Evolutionary conservation across 352 stramenopile species (phyloP), one percentile per base, ranked within the genome.

Genomic region (Saprolegnia diclina): DNA sequence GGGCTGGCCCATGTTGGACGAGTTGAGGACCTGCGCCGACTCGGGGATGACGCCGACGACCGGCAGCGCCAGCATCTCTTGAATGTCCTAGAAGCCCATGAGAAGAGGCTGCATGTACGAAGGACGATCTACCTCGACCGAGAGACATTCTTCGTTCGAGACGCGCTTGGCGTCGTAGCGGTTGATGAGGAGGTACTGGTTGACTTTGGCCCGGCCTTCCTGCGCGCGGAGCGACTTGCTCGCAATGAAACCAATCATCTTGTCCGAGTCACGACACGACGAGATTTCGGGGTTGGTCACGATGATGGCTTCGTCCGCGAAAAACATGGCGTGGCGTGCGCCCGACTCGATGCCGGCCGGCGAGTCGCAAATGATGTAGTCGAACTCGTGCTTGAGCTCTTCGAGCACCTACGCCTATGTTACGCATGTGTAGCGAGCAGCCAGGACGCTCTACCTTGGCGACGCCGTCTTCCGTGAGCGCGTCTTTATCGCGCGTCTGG

Each of bases 221-320:
- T 96, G 84, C 10, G 92, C 89, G 7, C 89, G 77, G 55, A 94
- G 74, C 44, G 87, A 96, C 64, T 91, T 93, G 77, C 83, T 94
- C 57, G 87, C 81, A 65, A 98, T 96, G 72, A 97, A 98, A 38
- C 92, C 92, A 72, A 98, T 96, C 92, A 98, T 98, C 76, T 98
- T 98, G 79, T 98, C 92, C 71, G 89, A 95, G 78, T 98, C 92
- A 18, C 91, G 80, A 74, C 89, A 97, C 32, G 80, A 93, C 63
- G 84, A 95, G 54, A 97, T 91, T 77, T 97, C 91, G 13, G 91
- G 91, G 74, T 97, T 97, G n/a, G 90, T 97, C 71, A 97, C 91
- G 44, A 97, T 83, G 42, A 97, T 88, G 38, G 91, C 91, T 74
- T 97, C 90, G 69, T 97, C 90, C 35, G 86, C 87, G 76, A 97